Evolutionary conservation across 805 yeast species (phyloP), one percentile per base, ranked within the genome.

Genomic region (Helenozyma rhizophorensis): DNA sequence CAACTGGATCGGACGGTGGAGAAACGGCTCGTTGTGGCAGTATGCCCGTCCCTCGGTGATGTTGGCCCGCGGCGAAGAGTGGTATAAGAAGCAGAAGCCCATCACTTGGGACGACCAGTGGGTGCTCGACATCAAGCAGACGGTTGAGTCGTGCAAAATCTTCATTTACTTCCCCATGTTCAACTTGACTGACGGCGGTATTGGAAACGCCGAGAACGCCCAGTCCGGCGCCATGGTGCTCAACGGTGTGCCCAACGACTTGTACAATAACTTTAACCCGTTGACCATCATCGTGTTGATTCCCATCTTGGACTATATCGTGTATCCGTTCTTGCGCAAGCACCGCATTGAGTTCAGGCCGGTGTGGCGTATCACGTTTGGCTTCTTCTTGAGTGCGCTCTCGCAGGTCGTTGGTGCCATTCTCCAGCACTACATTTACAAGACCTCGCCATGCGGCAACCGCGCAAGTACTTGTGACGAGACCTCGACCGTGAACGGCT

Each of bases 191-290:
- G 76, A 72, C 48, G 57, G 67, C 37, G 77, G 77, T 41, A 58
- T 72, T 45, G 75, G 75, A 19, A 56, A 69, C 25, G 51, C 57
- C 40, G 74, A 68, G 48, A 71, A 65, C 37, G 68, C 76, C 3
- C 78, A 72, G 51, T 76, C 78, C 29, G 76, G 74, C 40, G 63
- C 74, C 19, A 71, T 74, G 78, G 52, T 65, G 9, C 58, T 71
- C 19, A 56, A 69, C 19, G 75, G 76, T 28, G 74, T 74, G 44
- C 78, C 78, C 38, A 74, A 74, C 47, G 79, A 74, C 60, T 63
- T 74, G 45, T 70, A 72, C 57, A 65, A 59, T 42, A 73, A 72
- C 47, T 72, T 74, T 58, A 74, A 74, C 45, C 77, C 76, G 27
- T 60, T 74, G 38, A 66, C 78, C 12, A 74, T 74, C 45, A 70